Evolutionary conservation across 495 filamentous ascomycete species (phyloP), one percentile per base, ranked within the genome.

Genomic region (Terfezia boudieri): DNA sequence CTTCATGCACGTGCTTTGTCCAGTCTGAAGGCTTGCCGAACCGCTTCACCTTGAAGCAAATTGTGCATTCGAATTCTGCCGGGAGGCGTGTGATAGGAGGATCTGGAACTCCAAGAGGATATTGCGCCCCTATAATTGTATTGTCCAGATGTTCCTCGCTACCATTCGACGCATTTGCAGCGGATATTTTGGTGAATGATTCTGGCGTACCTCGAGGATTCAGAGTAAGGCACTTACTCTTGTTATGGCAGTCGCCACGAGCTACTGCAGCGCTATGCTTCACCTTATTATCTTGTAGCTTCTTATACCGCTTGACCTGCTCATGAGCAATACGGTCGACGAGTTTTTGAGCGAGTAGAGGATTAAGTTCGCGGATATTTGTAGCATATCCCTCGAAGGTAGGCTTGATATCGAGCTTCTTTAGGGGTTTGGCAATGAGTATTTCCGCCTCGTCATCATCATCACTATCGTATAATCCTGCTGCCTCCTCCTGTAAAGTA

Each of bases 1-100:
- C 89, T 66, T 96, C 89, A 62, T 93, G 85, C 7, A 96, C 84
- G 61, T 96, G 89, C 65, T 96, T 96, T 12, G 89, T 92, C 89
- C 89, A 96, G 68, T 96, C 89, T 0, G 89, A 94, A 36, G 89
- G 89, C 67, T 96, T 96, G 59, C 82, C 76, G 64, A 94, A 86
- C 58, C 82, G 87, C 68, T 93, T 94, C 48, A 83, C 77, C 60
- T 82, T 77, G 71, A 87, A 95, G 68, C 89, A 95, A 20, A 94
- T 71, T 36, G 84, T 80, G 59, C 89, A 96, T 67, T 96, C 89
- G 60, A 96, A 93, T 60, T 89, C 80, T 9, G 87, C 85, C 6
- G 89, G 89, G 14, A 96, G 72, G 17, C 76, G 76, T 41, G 68
- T 70, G 32, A 87, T 83, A 1, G 86, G 87, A 22, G 89, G 89